Percentiles rank a stretch among this genome's conserved stretches.
phyloP scores from a whole-genome alignment of 139 green algal species.

The Chlamydomonas sp. region DNA sequence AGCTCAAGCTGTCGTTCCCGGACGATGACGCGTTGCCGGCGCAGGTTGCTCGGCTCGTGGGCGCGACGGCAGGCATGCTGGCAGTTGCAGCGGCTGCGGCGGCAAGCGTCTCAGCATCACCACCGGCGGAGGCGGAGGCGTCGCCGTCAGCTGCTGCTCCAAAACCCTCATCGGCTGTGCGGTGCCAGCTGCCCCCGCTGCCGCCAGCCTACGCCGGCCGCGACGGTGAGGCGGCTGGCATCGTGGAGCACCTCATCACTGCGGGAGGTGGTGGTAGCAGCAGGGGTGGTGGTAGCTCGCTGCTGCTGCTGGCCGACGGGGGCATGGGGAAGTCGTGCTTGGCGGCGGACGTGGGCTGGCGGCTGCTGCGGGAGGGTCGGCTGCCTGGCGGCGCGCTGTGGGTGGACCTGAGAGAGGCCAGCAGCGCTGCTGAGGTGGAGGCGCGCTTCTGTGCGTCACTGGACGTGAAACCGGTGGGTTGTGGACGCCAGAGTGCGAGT shows the following conservation, averaged over 20 bases:
- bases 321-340: conserved; percentile 44
- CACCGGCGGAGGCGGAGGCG: too few relatives aligned
- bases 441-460: conserved; percentile 10
- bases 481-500: neutral
- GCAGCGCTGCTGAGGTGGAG: conserved; percentile 1
- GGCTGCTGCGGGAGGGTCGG: neutral
- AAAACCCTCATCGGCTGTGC: neutral
- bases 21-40: neutral
- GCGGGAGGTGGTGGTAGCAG: neutral
- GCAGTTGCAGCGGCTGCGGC: neutral
- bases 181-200: conserved; percentile 7
- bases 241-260: neutral
- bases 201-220: neutral
- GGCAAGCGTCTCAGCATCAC: neutral
- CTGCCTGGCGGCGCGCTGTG: neutral
- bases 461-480: conserved; percentile 3
- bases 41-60: neutral
- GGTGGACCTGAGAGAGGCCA: conserved; percentile 30
- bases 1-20: conserved; percentile 13
- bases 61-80: neutral
- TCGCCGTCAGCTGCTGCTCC: neutral
- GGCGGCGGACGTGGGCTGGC: conserved; percentile 25
- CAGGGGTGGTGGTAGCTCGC: neutral
- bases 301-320: conserved; percentile 23
- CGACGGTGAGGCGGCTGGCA: neutral